These are phyloP conservation scores for Lipomyces orientalis DNA, from an alignment of 805 yeast genomes.

Conservation along the genomic window DNA sequence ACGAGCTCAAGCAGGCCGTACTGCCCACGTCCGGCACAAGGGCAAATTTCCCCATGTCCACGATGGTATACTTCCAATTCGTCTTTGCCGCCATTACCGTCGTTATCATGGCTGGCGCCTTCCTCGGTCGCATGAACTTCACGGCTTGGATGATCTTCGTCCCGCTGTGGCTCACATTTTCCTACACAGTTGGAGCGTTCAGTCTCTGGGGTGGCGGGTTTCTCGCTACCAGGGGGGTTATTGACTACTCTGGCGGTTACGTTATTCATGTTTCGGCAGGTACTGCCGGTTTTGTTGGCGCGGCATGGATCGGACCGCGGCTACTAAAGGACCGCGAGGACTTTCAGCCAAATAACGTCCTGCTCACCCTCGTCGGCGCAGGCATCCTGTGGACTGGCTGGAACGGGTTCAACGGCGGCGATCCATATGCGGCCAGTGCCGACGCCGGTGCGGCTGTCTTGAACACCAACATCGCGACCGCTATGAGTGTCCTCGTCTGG, in stretches of 20 bases:
- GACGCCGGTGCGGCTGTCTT: constrained; percentile 93
- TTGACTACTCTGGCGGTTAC: constrained; percentile 12
- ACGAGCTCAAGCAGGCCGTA: constrained; percentile 4
- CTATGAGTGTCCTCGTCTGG: constrained; percentile 91
- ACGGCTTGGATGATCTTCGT: constrained; percentile 12
- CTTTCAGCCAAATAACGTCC: constrained; percentile 60
- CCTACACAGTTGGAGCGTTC: constrained; percentile 9
- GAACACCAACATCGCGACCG: constrained; percentile 91
- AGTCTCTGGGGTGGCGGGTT: constrained; percentile 17
- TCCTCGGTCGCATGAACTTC: constrained; percentile 14
- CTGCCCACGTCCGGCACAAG: constrained; percentile 1
- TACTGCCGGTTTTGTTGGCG: constrained; percentile 9
- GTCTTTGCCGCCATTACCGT: constrained; percentile 12
- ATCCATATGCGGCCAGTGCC: constrained; percentile 88
- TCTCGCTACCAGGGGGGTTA: constrained; percentile 5
- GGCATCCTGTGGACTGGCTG: constrained; percentile 96
- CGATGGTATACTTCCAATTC: constrained; percentile 11
- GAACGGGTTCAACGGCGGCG: constrained; percentile 98
- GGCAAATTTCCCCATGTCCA: constrained; percentile 8
- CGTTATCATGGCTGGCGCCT: constrained; percentile 9
- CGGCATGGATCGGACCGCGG: constrained; percentile 10
- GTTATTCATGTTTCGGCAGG: constrained; percentile 8
- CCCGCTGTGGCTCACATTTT: constrained; percentile 13
- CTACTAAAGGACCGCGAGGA: constrained; percentile 5
- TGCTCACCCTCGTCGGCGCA: constrained; percentile 88